Evolutionary conservation across 306 rosid genomes (phyloP).

Genomic region (Fragaria vesca): DNA sequence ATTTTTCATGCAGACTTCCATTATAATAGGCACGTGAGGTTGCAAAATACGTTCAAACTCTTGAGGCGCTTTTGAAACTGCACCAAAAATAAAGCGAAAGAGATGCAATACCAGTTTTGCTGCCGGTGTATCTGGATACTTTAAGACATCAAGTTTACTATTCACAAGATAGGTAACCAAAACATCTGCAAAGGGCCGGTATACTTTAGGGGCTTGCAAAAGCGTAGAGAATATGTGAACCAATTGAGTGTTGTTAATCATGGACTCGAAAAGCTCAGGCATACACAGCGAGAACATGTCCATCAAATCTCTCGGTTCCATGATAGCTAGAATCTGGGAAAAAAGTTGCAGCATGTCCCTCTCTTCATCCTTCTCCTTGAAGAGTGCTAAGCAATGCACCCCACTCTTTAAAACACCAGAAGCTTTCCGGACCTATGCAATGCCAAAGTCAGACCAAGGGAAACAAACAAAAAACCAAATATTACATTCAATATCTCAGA

Average conservation of each 20-base stretch:
- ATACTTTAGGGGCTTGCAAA: conserved; percentile 76
- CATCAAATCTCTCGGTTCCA: conserved; percentile 99
- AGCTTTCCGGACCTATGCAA: conserved; percentile 83
- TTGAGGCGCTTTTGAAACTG: conserved; percentile 93
- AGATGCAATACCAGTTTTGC: conserved; percentile 93
- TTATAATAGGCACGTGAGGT: conserved; percentile 90
- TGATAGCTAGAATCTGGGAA: conserved; percentile 91
- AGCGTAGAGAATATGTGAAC: conserved; percentile 95
- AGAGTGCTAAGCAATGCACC: conserved; percentile 93
- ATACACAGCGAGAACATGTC: conserved; percentile 98
- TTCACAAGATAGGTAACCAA: conserved; percentile 87
- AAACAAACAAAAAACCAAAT: conserved; percentile 23
- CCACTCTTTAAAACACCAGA: conserved; percentile 97
- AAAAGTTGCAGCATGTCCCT: conserved; percentile 93
- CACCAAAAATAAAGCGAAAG: conserved; percentile 83
- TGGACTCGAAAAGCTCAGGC: conserved; percentile 98
- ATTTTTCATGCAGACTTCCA: conserved; percentile 95
- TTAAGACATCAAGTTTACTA: conserved; percentile 85
- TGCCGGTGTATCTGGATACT: conserved; percentile 82
- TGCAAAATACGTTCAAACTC: conserved; percentile 97
- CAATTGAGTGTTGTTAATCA: conserved; percentile 84
- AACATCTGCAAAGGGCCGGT: conserved; percentile 89
- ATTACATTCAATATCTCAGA: conserved; percentile 19
- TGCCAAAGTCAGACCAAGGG: conserved; percentile 26
- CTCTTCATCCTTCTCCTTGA: conserved; percentile 98